Percentiles rank a stretch among this genome's conserved stretches.
Evolutionary conservation across 257 asterid species (phyloP).

Genomic region (Petrea volubilis): DNA sequence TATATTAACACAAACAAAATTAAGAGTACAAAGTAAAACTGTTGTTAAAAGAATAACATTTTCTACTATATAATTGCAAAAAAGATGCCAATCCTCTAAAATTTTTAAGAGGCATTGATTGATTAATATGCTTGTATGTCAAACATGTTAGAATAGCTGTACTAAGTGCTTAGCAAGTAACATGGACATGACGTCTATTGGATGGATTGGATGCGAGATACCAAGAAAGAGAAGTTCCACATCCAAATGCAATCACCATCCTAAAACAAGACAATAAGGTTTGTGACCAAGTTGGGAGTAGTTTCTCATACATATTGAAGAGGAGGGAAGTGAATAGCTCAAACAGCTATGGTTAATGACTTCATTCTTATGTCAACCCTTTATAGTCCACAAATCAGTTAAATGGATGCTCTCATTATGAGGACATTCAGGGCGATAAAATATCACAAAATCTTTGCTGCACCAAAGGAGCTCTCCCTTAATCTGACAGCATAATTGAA

Average conservation of each 20-base stretch:
- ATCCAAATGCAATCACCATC: not conserved
- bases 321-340: not conserved
- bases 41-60: not conserved
- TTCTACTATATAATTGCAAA: not conserved
- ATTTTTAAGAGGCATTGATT: not conserved
- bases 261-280: not conserved
- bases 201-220: not conserved
- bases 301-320: not conserved
- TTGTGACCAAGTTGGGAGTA: not conserved
- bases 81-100: not conserved
- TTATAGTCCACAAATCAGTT: not conserved
- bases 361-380: not conserved
- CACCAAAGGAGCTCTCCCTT: not conserved
- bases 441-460: not conserved
- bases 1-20: not conserved
- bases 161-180: not conserved
- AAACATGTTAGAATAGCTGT: not conserved
- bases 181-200: not conserved
- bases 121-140: not conserved
- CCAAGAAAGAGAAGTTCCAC: not conserved
- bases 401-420: not conserved
- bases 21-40: not conserved
- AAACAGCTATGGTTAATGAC: not conserved
- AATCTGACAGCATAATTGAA: not conserved
- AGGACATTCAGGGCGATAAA: not conserved